A percentile compares a stretch with the other conserved stretches of the same genome.
Evolutionary conservation across 768 basidiomycete genomes (phyloP).

Genomic region (Hortiboletus campestris): DNA sequence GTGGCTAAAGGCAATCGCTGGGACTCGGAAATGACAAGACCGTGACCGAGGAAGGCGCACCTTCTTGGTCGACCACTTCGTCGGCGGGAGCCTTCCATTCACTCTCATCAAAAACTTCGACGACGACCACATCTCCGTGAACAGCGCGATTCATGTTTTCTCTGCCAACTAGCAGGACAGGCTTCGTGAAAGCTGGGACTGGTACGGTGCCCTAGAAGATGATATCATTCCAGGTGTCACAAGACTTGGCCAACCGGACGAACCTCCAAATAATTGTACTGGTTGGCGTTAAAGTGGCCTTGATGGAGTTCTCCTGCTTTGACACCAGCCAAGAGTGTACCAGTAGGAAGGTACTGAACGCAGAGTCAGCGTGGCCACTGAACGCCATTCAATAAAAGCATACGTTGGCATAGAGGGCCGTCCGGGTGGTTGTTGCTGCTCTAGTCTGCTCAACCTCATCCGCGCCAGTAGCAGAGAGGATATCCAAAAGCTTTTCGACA

Average conservation of each 20-base stretch:
- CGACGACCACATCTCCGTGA: conserved; percentile 88
- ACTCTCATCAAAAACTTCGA: conserved; percentile 80
- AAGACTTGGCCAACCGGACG: conserved; percentile 7
- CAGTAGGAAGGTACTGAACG: conserved; percentile 71
- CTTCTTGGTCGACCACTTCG: conserved; percentile 92
- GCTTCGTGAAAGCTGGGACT: conserved; percentile 69
- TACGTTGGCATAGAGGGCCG: conserved; percentile 76
- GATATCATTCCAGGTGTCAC: background rate
- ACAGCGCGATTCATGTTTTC: conserved; percentile 96
- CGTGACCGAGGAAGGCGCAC: conserved; percentile 39
- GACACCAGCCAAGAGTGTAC: conserved; percentile 74
- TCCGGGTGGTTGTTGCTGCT: conserved; percentile 50
- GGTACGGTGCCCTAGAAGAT: conserved; percentile 71
- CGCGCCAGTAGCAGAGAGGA: conserved; percentile 68
- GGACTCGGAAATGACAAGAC: background rate
- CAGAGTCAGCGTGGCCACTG: background rate
- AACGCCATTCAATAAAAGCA: conserved; percentile 9
- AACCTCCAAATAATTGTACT: conserved; percentile 94
- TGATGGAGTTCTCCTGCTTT: conserved; percentile 84
- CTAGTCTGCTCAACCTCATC: conserved; percentile 63
- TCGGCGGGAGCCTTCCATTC: conserved; percentile 94
- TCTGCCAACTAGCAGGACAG: conserved; percentile 80
- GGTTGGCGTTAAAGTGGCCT: conserved; percentile 93
- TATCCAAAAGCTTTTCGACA: conserved; percentile 68
- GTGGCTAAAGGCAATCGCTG: conserved; percentile 48